A percentile compares a stretch with the other conserved stretches of the same genome.
phyloP scores from a whole-genome alignment of 495 filamentous ascomycete species.

The Penicillium argentinense region DNA sequence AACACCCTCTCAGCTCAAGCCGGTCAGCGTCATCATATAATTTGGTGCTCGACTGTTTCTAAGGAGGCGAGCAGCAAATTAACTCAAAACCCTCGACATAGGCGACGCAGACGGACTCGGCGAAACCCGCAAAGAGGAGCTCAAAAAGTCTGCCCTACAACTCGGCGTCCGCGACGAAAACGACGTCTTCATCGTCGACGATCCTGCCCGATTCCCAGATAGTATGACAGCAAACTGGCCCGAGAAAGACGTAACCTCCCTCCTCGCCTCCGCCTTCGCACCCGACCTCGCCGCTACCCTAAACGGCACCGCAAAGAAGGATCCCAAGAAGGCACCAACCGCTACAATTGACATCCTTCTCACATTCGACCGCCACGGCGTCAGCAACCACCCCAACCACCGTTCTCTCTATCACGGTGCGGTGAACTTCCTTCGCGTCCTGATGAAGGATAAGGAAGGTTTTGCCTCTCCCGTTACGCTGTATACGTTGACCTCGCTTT shows the following conservation, averaged over 20 bases:
- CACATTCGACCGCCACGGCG: constrained; percentile 79
- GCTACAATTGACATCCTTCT: constrained; percentile 77
- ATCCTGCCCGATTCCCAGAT: constrained; percentile 74
- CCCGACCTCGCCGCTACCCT: constrained; percentile 50
- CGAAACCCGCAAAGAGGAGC: constrained; percentile 75
- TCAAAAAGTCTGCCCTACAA: constrained; percentile 69
- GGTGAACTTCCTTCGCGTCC: constrained; percentile 60
- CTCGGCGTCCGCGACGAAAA: constrained; percentile 71
- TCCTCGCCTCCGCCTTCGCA: constrained; percentile 69
- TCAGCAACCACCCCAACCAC: constrained; percentile 90
- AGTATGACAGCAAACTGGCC: constrained; percentile 80
- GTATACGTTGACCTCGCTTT: constrained; percentile 76
- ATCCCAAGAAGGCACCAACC: constrained; percentile 37
- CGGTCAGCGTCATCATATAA: too few relatives aligned
- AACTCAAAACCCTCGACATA: constrained; percentile 16
- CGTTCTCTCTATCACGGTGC: constrained; percentile 83
- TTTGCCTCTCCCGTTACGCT: constrained; percentile 74
- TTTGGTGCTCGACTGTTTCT: too few relatives aligned
- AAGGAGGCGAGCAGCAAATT: neutral
- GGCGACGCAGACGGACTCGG: constrained; percentile 88
- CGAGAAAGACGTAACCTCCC: constrained; percentile 59
- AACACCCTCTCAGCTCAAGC: neutral
- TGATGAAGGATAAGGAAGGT: constrained; percentile 62
- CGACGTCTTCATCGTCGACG: constrained; percentile 82
- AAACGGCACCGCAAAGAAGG: constrained; percentile 19